Percentiles rank a stretch among this genome's conserved stretches.
Conservation (phyloP, 2,329 filamentous ascomycete species). For the Phialocephala subalpina region DNA sequence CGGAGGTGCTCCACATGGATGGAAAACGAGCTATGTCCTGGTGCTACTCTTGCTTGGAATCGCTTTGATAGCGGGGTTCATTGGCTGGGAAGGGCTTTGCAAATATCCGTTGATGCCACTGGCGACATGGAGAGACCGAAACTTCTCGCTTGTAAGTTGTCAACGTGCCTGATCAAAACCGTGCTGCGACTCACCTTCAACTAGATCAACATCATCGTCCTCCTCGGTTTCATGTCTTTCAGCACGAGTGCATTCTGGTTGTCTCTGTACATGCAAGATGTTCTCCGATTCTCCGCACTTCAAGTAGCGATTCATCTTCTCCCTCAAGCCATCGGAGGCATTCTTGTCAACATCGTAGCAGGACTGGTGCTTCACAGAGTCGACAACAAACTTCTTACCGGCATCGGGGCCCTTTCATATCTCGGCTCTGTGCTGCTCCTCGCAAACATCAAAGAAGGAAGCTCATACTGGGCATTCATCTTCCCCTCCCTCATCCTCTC, state of each 20-base stretch:
- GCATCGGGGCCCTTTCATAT: slow-evolving; percentile 50
- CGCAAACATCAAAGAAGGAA: slow-evolving; percentile 60
- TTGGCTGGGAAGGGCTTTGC: slow-evolving; percentile 67
- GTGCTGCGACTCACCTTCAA: slow-evolving; percentile 6
- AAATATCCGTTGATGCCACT: slow-evolving; percentile 60
- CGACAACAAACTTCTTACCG: slow-evolving; percentile 69
- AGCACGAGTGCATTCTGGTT: slow-evolving; percentile 66
- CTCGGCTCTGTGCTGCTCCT: slow-evolving; percentile 56
- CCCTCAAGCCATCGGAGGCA: slow-evolving; percentile 70
- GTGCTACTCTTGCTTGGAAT: slow-evolving; percentile 67
- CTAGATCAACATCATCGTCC: slow-evolving; percentile 62
- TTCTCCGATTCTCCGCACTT: slow-evolving; percentile 60
- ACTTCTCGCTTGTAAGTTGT: slow-evolving; percentile 67
- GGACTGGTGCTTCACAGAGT: slow-evolving; percentile 69
- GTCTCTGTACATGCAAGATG: slow-evolving; percentile 68
- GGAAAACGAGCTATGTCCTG: slow-evolving; percentile 68
- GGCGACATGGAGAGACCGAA: slow-evolving; percentile 65
- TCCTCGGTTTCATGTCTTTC: slow-evolving; percentile 69
- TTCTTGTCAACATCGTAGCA: slow-evolving; percentile 69
- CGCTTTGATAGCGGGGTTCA: slow-evolving; percentile 62
- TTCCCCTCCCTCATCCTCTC: slow-evolving; percentile 67
- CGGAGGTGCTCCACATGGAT: slow-evolving; percentile 59
- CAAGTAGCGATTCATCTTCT: slow-evolving; percentile 69
- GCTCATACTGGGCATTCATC: slow-evolving; percentile 70
- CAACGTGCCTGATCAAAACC: not conserved